Evolutionary conservation across 1,284 basidiomycete genomes (phyloP).

Genomic region (Ceratobasidium sp.): DNA sequence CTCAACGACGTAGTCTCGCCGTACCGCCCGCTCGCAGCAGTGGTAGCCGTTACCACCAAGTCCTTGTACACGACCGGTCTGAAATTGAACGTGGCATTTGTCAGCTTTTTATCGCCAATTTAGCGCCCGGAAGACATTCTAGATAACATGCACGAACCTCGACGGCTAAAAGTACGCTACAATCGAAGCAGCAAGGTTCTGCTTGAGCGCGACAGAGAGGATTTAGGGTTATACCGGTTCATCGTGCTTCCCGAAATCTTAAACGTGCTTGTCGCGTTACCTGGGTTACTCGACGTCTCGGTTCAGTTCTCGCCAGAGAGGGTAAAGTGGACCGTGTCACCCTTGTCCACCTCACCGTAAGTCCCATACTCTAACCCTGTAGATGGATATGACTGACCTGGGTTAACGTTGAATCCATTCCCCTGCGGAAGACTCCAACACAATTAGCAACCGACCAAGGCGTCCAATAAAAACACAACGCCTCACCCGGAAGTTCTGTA

Average conservation of each 20-base stretch:
- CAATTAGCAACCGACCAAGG: slow-evolving; percentile 48
- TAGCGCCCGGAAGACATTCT: no score
- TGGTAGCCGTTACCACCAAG: slow-evolving; percentile 40
- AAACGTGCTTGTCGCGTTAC: slow-evolving; percentile 50
- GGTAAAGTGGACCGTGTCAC: slow-evolving; percentile 52
- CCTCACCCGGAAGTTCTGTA: slow-evolving; percentile 30
- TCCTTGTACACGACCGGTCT: slow-evolving; percentile 31
- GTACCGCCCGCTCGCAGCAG: slow-evolving; percentile 41
- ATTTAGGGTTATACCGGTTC: slow-evolving; percentile 46
- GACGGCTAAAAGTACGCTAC: slow-evolving; percentile 14
- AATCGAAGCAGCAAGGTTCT: background rate
- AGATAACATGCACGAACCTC: slow-evolving; percentile 10
- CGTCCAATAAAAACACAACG: background rate
- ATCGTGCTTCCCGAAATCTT: slow-evolving; percentile 51
- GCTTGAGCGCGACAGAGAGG: no score
- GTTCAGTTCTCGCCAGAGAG: slow-evolving; percentile 50
- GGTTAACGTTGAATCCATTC: slow-evolving; percentile 51
- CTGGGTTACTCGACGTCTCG: slow-evolving; percentile 50
- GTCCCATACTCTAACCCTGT: background rate
- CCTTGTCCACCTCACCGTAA: slow-evolving; percentile 39
- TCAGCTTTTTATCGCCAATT: slow-evolving; percentile 1
- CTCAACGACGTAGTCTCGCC: slow-evolving; percentile 39
- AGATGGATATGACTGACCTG: slow-evolving; percentile 11
- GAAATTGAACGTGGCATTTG: slow-evolving; percentile 38
- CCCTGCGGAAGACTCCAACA: slow-evolving; percentile 52